Evolutionary conservation across 768 basidiomycete species (phyloP), one percentile per base, ranked within the genome.

Genomic region (Stropharia rugosoannulata): DNA sequence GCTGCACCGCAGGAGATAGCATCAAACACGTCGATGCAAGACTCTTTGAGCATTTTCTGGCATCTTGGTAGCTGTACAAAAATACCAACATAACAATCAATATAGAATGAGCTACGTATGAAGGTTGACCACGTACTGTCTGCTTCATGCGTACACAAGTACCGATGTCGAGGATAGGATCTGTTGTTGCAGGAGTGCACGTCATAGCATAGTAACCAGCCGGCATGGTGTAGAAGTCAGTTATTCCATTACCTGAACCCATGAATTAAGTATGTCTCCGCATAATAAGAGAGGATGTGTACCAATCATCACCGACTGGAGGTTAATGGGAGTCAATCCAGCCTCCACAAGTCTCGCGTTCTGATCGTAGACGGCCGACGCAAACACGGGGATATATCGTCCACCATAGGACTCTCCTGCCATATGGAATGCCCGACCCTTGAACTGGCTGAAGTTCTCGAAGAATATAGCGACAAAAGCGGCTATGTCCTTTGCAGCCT

Each of bases 361-460:
- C 61, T 86, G 82, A 67, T 93, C 92, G 47, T 85, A 81, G 15
- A 93, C 84, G 45, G 86, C 85, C 9, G 88, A 79, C 0, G 90
- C 91, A 58, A 93, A 93, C 1, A 88, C 73, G 0, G 86, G 89
- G 1, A 90, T 74, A 62, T 89, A 88, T 8, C 83, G 80, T 10
- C 87, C 86, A 0, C 82, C 90, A 62, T 91, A 93, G 0, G 87
- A 91, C 70, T 93, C 90, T n/a, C 90, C 85, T 0, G 82, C 75
- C 75, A 87, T 79, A 58, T 87, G 85, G 68, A 87, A 84, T 0
- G 74, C 65, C 3, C 87, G 73, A 1, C 87, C 86, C 62, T 87
- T 84, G 75, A 89, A 90, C 61, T 85, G 74, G 53, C 68, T 76
- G 64, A 92, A 92, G 56, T 84, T 78, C 61, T 90, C 86, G 46